Evolutionary conservation across 345 rosid species (phyloP).

Genomic region (Euphorbia tirucalli): DNA sequence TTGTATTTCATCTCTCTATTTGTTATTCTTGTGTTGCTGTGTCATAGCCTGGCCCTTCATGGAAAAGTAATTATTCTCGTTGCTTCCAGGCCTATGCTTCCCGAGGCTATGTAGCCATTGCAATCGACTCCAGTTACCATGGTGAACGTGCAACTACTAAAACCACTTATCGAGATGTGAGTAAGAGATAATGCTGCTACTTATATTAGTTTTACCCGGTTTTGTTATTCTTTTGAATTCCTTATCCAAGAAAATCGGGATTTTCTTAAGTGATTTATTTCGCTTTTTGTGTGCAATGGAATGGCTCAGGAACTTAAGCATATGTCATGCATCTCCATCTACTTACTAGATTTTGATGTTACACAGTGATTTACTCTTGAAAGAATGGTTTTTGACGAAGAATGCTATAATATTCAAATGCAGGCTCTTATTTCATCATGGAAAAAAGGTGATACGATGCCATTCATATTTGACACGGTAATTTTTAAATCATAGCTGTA

Average conservation of each 20-base stretch:
- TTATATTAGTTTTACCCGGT: not conserved
- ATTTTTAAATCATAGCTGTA: conserved; percentile 8
- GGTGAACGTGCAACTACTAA: conserved; percentile 70
- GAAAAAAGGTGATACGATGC: conserved; percentile 82
- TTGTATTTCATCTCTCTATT: not conserved
- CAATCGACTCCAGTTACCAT: conserved; percentile 85
- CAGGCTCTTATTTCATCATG: conserved; percentile 92
- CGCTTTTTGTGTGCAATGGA: not conserved
- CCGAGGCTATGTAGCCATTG: conserved; percentile 74
- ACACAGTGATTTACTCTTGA: not conserved
- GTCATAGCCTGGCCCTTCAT: not conserved
- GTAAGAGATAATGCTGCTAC: not conserved
- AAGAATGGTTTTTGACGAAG: not conserved
- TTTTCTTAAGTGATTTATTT: not conserved
- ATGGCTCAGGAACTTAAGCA: not conserved
- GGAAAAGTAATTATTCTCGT: not conserved
- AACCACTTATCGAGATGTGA: conserved; percentile 69
- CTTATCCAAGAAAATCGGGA: not conserved
- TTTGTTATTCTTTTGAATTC: not conserved
- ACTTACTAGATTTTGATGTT: not conserved
- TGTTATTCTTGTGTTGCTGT: not conserved
- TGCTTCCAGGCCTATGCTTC: conserved; percentile 79
- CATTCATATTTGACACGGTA: conserved; percentile 86
- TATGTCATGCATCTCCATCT: not conserved
- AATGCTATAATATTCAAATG: conserved; percentile 20